These are phyloP conservation scores for Peronospora belbahrii DNA, from an alignment of 352 stramenopile species.

Conservation along the genomic window DNA sequence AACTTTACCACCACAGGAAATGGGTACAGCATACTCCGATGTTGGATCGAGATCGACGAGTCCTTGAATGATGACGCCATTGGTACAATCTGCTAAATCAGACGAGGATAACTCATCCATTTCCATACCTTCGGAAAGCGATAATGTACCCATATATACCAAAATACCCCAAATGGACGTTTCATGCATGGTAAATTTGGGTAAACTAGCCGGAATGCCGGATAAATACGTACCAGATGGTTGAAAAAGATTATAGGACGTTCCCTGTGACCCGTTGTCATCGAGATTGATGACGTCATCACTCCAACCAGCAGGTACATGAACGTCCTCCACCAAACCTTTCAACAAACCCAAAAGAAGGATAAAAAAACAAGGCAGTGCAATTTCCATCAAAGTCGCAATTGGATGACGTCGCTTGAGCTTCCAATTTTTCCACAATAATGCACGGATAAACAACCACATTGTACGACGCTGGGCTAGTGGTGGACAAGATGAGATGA, in stretches of 20 bases:
- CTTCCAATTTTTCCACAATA: constrained; percentile 64
- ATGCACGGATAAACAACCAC: constrained; percentile 29
- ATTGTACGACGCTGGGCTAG: constrained; percentile 21
- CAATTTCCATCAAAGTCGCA: constrained; percentile 44
- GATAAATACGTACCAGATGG: constrained; percentile 23
- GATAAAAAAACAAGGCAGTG: constrained; percentile 53
- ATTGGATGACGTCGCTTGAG: constrained; percentile 54
- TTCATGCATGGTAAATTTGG: constrained; percentile 49
- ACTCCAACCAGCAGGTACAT: constrained; percentile 46
- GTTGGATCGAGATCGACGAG: constrained; percentile 27
- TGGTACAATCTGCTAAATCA: constrained; percentile 24
- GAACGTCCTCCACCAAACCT: constrained; percentile 33
- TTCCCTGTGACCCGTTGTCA: constrained; percentile 27
- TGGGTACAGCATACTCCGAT: constrained; percentile 31
- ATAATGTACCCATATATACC: constrained; percentile 38
- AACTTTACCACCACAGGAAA: constrained; percentile 30
- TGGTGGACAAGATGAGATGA: neutral
- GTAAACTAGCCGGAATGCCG: constrained; percentile 23
- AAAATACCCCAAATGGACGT: constrained; percentile 45
- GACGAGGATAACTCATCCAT: constrained; percentile 34
- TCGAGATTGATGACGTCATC: constrained; percentile 12
- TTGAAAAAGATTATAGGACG: constrained; percentile 50
- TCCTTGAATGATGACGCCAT: constrained; percentile 21
- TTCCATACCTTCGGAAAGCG: constrained; percentile 27
- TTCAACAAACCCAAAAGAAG: constrained; percentile 53